Evolutionary conservation across 176 grass and related monocot species (phyloP).

Genomic region (Oryza longistaminata): DNA sequence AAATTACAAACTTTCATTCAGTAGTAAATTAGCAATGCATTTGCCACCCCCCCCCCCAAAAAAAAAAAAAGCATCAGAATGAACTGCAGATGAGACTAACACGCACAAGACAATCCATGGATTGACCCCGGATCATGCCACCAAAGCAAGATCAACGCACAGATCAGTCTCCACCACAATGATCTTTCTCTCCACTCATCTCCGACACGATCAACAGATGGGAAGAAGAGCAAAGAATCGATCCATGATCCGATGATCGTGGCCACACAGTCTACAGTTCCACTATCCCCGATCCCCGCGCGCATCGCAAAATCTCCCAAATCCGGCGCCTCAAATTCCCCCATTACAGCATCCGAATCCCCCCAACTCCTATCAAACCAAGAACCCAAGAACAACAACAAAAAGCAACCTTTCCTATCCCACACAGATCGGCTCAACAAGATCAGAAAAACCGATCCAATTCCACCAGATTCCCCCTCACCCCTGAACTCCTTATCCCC

Average conservation of each 20-base stretch:
- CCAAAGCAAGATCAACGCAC: neutral
- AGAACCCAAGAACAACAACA: neutral
- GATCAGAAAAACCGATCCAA: neutral
- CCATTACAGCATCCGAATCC: neutral
- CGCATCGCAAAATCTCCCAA: slow-evolving; percentile 8
- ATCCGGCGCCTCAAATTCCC: neutral
- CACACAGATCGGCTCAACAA: neutral
- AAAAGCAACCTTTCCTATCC: neutral
- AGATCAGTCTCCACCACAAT: neutral
- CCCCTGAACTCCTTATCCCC: neutral
- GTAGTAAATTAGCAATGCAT: neutral
- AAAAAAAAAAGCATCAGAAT: neutral
- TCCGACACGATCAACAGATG: neutral
- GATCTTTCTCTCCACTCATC: neutral
- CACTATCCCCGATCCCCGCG: neutral
- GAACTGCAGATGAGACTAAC: neutral
- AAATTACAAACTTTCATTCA: neutral
- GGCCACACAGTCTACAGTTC: neutral
- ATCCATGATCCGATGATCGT: slow-evolving; percentile 18
- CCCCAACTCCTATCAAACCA: slow-evolving; percentile 1
- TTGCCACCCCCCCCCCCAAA: too few species aligned
- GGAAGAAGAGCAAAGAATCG: neutral
- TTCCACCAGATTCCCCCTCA: slow-evolving; percentile 9
- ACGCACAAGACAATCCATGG: neutral
- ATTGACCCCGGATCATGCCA: neutral